Evolutionary conservation across 2,329 filamentous ascomycete genomes (phyloP), one percentile per base, ranked within the genome.

Genomic region (Clonostachys sp.): DNA sequence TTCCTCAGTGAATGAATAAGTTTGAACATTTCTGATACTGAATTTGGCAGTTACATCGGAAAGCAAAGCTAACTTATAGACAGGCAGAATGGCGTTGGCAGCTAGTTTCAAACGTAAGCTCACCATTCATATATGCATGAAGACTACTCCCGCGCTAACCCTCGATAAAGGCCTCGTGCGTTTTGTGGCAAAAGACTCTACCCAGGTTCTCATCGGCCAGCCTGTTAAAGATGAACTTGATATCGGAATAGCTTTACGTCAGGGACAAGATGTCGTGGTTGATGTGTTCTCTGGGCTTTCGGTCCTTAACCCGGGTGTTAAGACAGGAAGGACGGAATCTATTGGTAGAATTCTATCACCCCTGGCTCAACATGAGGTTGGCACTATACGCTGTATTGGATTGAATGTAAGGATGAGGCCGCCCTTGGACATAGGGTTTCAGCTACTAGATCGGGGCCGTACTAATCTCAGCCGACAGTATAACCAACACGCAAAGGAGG

Each of bases 221-320:
- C 80, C 80, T 3, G 63, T 71, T 34, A 72, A 80, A 50, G 60
- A 67, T 18, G 61, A 70, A 9, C 51, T 81, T 34, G 80, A 85
- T 55, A 75, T 86, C 42, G 81, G 81, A 41, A 59, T 73, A 24
- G 80, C 80, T n/a, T 60, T 83, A 30, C 72, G 74, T 51, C 72
- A 77, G 42, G 77, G 77, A 35, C 66, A 78, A 51, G 74, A 83
- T 39, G 79, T 85, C 34, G 56, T 70, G 24, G 79, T 81, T 42
- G 68, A 70, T 39, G 68, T 81, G 6, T 84, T 79, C 64, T 78
- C 74, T 20, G 81, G 82, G n/a, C 67, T 65, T 2, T 85, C 82
- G 3, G 76, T 82, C 3, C 62, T 85, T 41, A 66, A 63, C 20
- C 74, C 80, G 1, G 82, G 81, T 4, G 61, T 66, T 17, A 66